These are phyloP conservation scores for Candida alai DNA, from an alignment of 805 yeast species.

Conservation along the genomic window DNA sequence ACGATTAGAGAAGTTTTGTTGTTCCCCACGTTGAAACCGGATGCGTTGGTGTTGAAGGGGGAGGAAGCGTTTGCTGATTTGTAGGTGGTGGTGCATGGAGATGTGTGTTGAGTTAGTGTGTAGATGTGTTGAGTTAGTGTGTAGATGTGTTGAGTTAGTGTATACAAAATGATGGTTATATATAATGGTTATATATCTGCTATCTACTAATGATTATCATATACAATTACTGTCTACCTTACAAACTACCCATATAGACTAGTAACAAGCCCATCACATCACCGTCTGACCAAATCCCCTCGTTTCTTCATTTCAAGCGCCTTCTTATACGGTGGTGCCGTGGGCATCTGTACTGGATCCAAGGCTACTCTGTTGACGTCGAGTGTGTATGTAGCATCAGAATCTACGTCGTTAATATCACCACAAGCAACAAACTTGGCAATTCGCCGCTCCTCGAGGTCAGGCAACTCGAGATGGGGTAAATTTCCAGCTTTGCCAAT, in stretches of 20 bases:
- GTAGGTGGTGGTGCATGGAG: not conserved
- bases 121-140: too few species aligned
- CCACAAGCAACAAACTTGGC: conserved; percentile 98
- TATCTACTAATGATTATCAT: too few species aligned
- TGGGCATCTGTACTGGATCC: conserved; percentile 93
- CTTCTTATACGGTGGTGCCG: conserved; percentile 93
- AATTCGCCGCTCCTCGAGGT: conserved; percentile 60
- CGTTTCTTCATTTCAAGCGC: conserved; percentile 84
- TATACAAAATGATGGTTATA: too few species aligned
- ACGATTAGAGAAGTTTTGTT: conserved; percentile 95
- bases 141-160: too few species aligned
- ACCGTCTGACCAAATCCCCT: conserved; percentile 40
- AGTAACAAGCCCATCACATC: too few species aligned
- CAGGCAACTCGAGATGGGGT: conserved; percentile 46
- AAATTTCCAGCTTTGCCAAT: conserved; percentile 53
- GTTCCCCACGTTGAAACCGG: conserved; percentile 99
- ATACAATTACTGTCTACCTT: too few species aligned
- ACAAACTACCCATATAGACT: too few species aligned
- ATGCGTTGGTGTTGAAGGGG: conserved; percentile 39
- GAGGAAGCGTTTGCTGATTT: conserved; percentile 6
- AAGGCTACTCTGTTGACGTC: conserved; percentile 47
- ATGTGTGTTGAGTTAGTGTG: not conserved
- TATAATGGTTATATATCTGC: too few species aligned
- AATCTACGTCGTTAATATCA: conserved; percentile 79
- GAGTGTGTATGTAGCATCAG: conserved; percentile 87